These are phyloP conservation scores for Lipomyces kockii DNA, from an alignment of 805 yeast species.

Conservation along the genomic window DNA sequence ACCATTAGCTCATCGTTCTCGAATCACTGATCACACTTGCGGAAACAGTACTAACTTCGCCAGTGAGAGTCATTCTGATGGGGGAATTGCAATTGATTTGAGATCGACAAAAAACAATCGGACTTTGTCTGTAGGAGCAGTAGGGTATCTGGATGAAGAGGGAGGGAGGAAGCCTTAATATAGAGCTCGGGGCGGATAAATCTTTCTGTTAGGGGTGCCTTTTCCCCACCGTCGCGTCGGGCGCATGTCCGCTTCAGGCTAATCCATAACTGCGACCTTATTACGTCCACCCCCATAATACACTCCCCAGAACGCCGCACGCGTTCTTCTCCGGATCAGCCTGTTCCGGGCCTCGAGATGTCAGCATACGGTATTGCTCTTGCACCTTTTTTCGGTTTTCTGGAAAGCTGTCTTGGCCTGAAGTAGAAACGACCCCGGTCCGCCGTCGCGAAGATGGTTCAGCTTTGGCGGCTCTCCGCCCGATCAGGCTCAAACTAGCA, in stretches of 20 bases:
- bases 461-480: background rate
- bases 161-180: background rate
- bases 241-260: background rate
- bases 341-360: background rate
- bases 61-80: constrained; percentile 1
- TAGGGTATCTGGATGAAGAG: background rate
- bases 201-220: background rate
- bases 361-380: background rate
- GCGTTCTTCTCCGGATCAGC: background rate
- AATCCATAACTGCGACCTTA: background rate
- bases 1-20: background rate
- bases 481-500: background rate
- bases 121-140: constrained; percentile 4
- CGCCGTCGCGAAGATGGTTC: background rate
- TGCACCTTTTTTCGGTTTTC: background rate
- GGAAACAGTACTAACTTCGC: background rate
- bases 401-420: background rate
- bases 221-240: background rate
- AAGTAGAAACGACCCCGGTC: background rate
- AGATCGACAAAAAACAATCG: background rate
- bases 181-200: background rate
- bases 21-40: background rate
- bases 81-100: background rate
- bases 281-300: background rate
- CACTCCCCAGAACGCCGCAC: background rate